Conservation (phyloP, 164 flowering plant species). For the Buxus sempervirens region DNA sequence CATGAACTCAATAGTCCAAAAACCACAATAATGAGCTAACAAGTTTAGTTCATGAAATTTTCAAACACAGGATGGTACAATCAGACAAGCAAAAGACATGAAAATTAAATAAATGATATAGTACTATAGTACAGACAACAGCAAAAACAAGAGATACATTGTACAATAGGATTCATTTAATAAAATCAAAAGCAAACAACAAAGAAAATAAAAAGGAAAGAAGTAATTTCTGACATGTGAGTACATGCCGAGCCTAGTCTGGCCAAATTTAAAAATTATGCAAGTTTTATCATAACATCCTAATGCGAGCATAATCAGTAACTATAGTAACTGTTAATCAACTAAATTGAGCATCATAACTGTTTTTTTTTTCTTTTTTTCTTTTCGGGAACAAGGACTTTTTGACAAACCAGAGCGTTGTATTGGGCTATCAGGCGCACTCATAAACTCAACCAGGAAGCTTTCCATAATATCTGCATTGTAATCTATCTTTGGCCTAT, state of each 20-base stretch:
- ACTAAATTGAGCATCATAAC: not conserved
- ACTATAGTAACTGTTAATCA: too few species aligned
- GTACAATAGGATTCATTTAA: not conserved
- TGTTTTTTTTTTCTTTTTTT: too few species aligned
- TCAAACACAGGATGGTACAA: not conserved
- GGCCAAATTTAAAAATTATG: too few species aligned
- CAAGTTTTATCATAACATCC: not conserved
- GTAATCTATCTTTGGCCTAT: conserved; percentile 77
- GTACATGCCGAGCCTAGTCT: too few species aligned
- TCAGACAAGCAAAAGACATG: not conserved
- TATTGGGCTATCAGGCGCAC: conserved; percentile 66
- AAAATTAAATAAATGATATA: too few species aligned
- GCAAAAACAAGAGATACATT: not conserved
- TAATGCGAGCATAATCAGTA: not conserved
- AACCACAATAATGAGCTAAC: not conserved
- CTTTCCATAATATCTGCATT: conserved; percentile 89
- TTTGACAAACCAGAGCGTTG: conserved; percentile 38
- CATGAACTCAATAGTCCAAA: not conserved
- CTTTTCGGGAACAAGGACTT: too few species aligned
- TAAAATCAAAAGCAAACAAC: not conserved
- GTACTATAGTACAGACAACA: too few species aligned
- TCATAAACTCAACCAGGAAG: conserved; percentile 74
- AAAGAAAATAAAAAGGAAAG: too few species aligned
- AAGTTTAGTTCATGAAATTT: not conserved
- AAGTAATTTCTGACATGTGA: too few species aligned